Conservation (phyloP, 345 rosid genomes). For the Balakata baccata region DNA sequence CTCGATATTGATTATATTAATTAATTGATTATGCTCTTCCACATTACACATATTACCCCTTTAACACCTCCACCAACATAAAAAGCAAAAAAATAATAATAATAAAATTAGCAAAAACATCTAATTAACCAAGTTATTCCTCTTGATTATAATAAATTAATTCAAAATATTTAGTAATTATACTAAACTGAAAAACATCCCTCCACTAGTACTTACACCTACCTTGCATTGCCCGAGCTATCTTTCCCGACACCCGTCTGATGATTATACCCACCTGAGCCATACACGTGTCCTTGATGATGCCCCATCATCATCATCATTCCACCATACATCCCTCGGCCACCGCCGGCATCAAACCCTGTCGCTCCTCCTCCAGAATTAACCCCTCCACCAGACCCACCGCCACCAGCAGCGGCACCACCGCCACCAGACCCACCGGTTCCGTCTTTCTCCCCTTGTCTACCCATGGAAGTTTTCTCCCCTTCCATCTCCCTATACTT, state of each 20-base stretch:
- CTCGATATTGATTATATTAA: neutral
- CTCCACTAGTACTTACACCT: neutral
- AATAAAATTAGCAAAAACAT: neutral
- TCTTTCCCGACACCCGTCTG: slow-evolving; percentile 29
- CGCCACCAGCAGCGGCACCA: slow-evolving; percentile 19
- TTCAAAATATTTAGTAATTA: neutral
- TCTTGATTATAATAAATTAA: neutral
- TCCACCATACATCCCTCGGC: slow-evolving; percentile 34
- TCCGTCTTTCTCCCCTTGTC: slow-evolving; percentile 39
- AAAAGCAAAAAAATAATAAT: too few relatives aligned
- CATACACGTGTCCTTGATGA: slow-evolving; percentile 13
- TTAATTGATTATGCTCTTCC: neutral
- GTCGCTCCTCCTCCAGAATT: neutral
- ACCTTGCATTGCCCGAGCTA: slow-evolving; percentile 24
- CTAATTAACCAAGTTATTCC: neutral
- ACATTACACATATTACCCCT: neutral
- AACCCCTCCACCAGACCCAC: slow-evolving; percentile 15
- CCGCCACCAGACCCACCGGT: slow-evolving; percentile 28
- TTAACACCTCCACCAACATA: neutral
- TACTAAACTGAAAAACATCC: neutral
- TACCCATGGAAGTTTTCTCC: slow-evolving; percentile 45
- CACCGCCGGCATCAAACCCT: slow-evolving; percentile 13
- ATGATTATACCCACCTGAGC: slow-evolving; percentile 32
- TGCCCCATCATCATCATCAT: slow-evolving; percentile 23
- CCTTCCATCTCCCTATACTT: slow-evolving; percentile 74